Base-by-base conservation (phyloP, 202 grass and related monocot genomes). In the Cymbopogon flexuosus region DNA sequence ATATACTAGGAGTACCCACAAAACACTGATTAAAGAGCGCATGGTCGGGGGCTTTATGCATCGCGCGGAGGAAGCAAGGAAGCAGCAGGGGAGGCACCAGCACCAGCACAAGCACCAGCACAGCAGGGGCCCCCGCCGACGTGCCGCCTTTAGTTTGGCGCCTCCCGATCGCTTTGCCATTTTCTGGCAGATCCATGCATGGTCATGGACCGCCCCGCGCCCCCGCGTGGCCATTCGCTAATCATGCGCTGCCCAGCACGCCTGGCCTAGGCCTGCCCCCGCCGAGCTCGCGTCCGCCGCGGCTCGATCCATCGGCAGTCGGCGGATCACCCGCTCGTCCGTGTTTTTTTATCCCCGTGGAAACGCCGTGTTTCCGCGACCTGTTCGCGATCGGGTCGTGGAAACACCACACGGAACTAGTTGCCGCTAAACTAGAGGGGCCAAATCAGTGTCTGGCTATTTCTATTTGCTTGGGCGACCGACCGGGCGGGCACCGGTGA, bases 21-120 rank as follows among this genome's bases (percentile, higher is more conserved):
- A 21, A 10, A 6, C 6, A 41, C 6, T 81, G 6, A 52, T 12
- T 39, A 54, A 77, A 27, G 10, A 0, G 10, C 16, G 70, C 86
- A 65, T 66, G 66, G 62, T 45, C 14, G 43, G 19, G 35, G 62
- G 68, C 33, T 88, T 84, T 88, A 57, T 88, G 86, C 71, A 24
- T n/a, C 10, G 56, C 33, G 27, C 37, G 64, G 43, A 57, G 64
- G 87, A 84, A 68, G 72, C 79, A 73, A 61, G 78, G 79, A 46
- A 79, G 65, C 69, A 23, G 51, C 51, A 30, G 2, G 76, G 64
- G 61, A 60, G 59, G 42, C 60, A 64, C 14, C 13, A 9, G 31
- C 22, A 27, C 51, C 3, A 7, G 47, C 47, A 52, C 9, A 23
- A 4, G 10, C 4, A 27, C 27, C 27, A 27, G 1, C 1, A 27